Evolutionary conservation across 148 eudicot genomes (phyloP), one percentile per base, ranked within the genome.

Genomic region (Camellia sinensis): DNA sequence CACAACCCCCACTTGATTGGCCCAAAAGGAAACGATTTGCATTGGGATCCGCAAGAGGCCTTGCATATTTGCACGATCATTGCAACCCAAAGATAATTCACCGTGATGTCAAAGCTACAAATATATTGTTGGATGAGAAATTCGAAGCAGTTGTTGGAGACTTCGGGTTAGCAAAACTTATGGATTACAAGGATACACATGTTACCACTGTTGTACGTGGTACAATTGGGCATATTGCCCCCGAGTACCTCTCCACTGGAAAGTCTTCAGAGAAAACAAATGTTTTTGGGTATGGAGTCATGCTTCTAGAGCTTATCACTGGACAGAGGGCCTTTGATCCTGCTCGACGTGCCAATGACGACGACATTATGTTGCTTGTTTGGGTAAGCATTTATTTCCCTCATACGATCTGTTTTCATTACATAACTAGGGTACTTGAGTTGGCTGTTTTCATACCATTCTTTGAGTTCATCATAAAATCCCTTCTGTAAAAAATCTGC

Each of bases 141-240:
- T 90, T 89, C 83, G 91, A 90, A 81, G 93, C 93, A 12, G 91
- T 90, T 68, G 91, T 90, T 64, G 93, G 91, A 69, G 93, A 86
- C 74, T 90, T 90, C 76, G 93, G 93, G 68, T 71, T 90, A 73
- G 93, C 93, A 54, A 90, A 84, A 75, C 89, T 87, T 60, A 89
- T 90, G 93, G 89, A 86, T 81, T 89, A 83, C 83, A 89, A 84
- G 79, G 91, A 86, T 75, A 89, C 93, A 48, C 93, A 90, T 82
- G 90, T 90, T 60, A 89, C 89, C 29, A 90, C 93, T 44, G 89
- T 86, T 43, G 93, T 90, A 69, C 87, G 90, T 57, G 93, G 93
- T 21, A 90, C 91, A 2, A 86, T 87, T 54, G 93, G 93, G 37
- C 93, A 89, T 74, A 89, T 90, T 56, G 93, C 93, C 41, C 93